phyloP scores from a whole-genome alignment of 345 rosid genomes.

The Eutrema yunnanense region DNA sequence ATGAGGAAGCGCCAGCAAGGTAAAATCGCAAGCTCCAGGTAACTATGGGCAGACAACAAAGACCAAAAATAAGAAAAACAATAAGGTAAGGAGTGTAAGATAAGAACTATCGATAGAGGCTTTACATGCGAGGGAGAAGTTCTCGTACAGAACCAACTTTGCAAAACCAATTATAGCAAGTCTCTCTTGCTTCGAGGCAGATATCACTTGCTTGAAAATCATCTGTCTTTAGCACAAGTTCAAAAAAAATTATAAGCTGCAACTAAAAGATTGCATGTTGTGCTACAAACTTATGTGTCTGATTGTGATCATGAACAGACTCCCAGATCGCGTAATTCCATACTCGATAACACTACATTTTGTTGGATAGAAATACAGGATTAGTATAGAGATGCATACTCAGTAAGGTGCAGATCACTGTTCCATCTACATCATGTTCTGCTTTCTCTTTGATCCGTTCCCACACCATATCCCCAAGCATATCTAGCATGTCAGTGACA shows the following conservation, averaged over 20 bases:
- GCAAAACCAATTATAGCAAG: conserved; percentile 88
- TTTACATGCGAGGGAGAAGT: conserved; percentile 92
- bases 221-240: conserved; percentile 42
- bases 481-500: conserved; percentile 75
- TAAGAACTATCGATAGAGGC: conserved; percentile 14
- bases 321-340: background rate
- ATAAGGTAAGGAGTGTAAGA: background rate
- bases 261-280: conserved; percentile 7
- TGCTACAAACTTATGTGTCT: conserved; percentile 3
- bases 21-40: conserved; percentile 79
- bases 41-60: conserved; percentile 40
- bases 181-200: conserved; percentile 74
- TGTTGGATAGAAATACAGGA: background rate
- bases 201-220: conserved; percentile 60
- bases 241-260: conserved; percentile 6
- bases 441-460: conserved; percentile 78
- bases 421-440: conserved; percentile 66
- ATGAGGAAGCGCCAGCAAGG: conserved; percentile 85
- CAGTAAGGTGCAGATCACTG: conserved; percentile 41
- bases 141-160: conserved; percentile 79
- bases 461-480: conserved; percentile 95
- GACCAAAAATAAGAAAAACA: background rate
- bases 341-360: background rate
- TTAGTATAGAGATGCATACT: conserved; percentile 34
- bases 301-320: background rate